phyloP scores from a whole-genome alignment of 208 protist genomes.

The Crithidia acanthocephali region DNA sequence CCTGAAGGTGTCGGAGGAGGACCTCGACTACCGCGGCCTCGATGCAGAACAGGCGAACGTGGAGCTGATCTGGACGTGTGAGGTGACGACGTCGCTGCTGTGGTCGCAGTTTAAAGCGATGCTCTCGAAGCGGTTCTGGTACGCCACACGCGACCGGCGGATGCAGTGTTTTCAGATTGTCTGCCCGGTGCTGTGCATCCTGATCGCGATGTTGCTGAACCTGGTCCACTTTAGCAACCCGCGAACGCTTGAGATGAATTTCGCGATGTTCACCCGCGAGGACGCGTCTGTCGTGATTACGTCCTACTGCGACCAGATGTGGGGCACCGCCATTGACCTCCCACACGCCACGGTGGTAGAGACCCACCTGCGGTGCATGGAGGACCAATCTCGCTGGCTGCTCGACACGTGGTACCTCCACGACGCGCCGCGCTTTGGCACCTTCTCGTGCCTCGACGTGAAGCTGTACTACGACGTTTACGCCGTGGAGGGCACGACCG shows the following conservation, averaged over 20 bases:
- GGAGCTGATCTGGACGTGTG: slow-evolving; percentile 25
- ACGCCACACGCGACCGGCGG: slow-evolving; percentile 57
- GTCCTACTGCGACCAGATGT: slow-evolving; percentile 1
- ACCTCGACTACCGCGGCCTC: slow-evolving; percentile 25
- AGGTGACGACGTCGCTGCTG: slow-evolving; percentile 24
- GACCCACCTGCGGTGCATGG: background rate
- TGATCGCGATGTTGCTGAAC: slow-evolving; percentile 71
- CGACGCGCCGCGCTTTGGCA: slow-evolving; percentile 12
- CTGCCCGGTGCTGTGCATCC: slow-evolving; percentile 65
- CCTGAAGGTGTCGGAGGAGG: slow-evolving; percentile 47
- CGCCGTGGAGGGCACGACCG: slow-evolving; percentile 1
- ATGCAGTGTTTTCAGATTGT: slow-evolving; percentile 80
- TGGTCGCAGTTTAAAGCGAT: slow-evolving; percentile 58
- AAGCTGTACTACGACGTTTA: background rate
- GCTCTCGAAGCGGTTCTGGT: slow-evolving; percentile 63
- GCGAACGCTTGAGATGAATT: slow-evolving; percentile 34
- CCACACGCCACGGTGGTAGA: background rate
- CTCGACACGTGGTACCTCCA: slow-evolving; percentile 39
- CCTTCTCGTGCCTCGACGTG: slow-evolving; percentile 28
- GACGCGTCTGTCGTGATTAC: background rate
- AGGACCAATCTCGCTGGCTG: slow-evolving; percentile 14
- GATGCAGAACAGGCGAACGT: slow-evolving; percentile 26
- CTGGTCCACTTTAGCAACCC: slow-evolving; percentile 37
- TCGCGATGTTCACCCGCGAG: slow-evolving; percentile 35
- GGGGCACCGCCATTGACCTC: background rate